Evolutionary conservation across 208 protist species (phyloP).

Genomic region (Leishmania guyanensis): DNA sequence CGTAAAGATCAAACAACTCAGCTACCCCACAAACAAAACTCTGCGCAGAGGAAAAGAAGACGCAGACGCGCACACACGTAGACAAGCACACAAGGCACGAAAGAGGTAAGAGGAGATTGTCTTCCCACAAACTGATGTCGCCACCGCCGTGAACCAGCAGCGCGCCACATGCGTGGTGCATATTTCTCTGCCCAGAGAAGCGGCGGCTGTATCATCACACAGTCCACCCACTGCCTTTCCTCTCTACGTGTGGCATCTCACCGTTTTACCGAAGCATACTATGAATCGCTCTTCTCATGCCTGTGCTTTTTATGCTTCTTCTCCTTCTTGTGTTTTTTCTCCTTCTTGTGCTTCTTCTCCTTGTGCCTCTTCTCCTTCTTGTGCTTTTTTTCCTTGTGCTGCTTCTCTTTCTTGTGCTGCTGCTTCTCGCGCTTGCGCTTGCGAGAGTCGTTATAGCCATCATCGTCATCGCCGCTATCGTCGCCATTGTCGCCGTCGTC

Average conservation of each 20-base stretch:
- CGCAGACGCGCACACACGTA: neutral
- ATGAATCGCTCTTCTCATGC: neutral
- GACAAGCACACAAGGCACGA: neutral
- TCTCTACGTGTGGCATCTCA: neutral
- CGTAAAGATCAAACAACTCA: neutral
- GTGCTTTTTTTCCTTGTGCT: slow-evolving; percentile 35
- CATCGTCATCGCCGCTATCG: slow-evolving; percentile 35
- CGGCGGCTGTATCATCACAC: neutral
- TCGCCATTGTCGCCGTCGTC: slow-evolving; percentile 31
- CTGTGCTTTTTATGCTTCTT: neutral
- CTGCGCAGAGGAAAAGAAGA: neutral
- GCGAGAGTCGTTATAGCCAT: slow-evolving; percentile 27
- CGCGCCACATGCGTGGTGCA: neutral
- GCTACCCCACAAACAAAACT: neutral
- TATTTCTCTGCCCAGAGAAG: neutral
- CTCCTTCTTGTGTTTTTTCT: slow-evolving; percentile 11
- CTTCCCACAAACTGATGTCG: neutral
- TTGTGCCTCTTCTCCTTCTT: slow-evolving; percentile 41
- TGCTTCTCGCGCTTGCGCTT: slow-evolving; percentile 47
- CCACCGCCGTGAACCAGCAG: neutral
- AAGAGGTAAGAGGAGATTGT: neutral
- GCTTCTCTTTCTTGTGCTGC: slow-evolving; percentile 42
- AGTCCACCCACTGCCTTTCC: neutral
- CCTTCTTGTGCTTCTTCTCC: slow-evolving; percentile 38
- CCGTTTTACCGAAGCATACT: neutral